Evolutionary conservation across 805 yeast genomes (phyloP).

Genomic region (Wickerhamomyces sydowiorum): DNA sequence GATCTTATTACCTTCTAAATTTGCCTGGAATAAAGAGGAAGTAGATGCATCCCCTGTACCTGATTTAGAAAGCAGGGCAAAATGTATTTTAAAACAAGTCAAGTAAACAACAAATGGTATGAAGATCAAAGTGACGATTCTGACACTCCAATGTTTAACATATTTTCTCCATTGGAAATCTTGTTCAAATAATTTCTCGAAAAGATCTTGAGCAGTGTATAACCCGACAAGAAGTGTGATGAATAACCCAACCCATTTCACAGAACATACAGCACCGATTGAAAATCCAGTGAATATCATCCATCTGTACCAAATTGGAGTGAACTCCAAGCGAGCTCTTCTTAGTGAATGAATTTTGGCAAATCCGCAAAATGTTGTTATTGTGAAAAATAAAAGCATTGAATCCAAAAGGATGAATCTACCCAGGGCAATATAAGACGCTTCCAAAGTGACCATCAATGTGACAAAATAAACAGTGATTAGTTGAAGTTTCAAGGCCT

Average conservation of each 20-base stretch:
- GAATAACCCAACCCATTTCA: slow-evolving; percentile 81
- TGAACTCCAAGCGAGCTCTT: slow-evolving; percentile 29
- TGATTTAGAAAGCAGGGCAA: slow-evolving; percentile 62
- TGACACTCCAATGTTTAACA: slow-evolving; percentile 61
- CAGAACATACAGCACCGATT: slow-evolving; percentile 79
- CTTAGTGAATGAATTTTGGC: slow-evolving; percentile 48
- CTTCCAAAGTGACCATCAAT: slow-evolving; percentile 60
- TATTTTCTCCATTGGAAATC: slow-evolving; percentile 30
- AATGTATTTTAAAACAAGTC: slow-evolving; percentile 75
- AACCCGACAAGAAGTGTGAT: slow-evolving; percentile 56
- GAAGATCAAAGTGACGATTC: slow-evolving; percentile 60
- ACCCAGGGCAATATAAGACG: slow-evolving; percentile 62
- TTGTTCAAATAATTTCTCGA: slow-evolving; percentile 33
- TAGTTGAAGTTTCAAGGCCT: slow-evolving; percentile 46
- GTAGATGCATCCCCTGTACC: slow-evolving; percentile 95
- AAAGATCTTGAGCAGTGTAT: slow-evolving; percentile 50
- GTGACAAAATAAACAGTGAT: slow-evolving; percentile 56
- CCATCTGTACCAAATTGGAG: slow-evolving; percentile 45
- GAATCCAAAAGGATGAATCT: slow-evolving; percentile 75
- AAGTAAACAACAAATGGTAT: slow-evolving; percentile 70
- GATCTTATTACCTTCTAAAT: slow-evolving; percentile 63
- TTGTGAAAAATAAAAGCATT: slow-evolving; percentile 70
- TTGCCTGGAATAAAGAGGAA: slow-evolving; percentile 85
- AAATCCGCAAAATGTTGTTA: slow-evolving; percentile 59
- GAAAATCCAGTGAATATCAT: slow-evolving; percentile 55